Evolutionary conservation across 352 stramenopile species (phyloP), one percentile per base, ranked within the genome.

Genomic region (Phytophthora hibernalis): DNA sequence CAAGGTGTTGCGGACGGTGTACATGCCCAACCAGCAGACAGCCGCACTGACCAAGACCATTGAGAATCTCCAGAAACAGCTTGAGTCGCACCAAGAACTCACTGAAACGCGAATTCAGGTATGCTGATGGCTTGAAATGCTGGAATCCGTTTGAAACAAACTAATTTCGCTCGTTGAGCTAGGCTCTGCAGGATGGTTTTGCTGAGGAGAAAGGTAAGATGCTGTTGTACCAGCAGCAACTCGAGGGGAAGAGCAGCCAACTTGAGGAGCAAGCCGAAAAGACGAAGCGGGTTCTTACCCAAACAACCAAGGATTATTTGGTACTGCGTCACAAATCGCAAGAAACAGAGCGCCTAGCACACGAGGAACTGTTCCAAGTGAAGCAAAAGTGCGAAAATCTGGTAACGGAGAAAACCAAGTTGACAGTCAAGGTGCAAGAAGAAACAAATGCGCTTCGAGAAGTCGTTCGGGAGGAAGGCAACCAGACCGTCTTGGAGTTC

Each of bases 241-340:
- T 83, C 12, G 65, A 84, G 30, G 68, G 79, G 6, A 69, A 83
- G 22, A 74, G 64, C 20, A 64, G 56, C 11, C 43, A 76, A 0
- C 35, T 89, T 11, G 79, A 90, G 47, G 74, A 76, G 24, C 69
- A 92, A 59, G 53, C 85, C 0, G 65, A 76, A 50, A 90, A 89
- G 24, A 74, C 80, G 1, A 77, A 92, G 55, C 74, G 74, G 10
- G 35, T 95, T 37, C 61, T 95, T 20, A 77, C 76, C 1, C 73
- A 91, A 75, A 89, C 83, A 2, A 93, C 83, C 13, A 90, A 85
- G 61, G 84, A 93, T 62, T 95, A 92, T 50, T 57, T 95, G 45
- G 82, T 93, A 20, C 54, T 91, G 38, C 82, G 84, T 0, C 84
- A 95, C 65, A 70, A 89, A 20, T 78, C 81, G 2, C 84, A 92